Base-by-base conservation (phyloP, 164 flowering plant species). In the Annona squamosa region DNA sequence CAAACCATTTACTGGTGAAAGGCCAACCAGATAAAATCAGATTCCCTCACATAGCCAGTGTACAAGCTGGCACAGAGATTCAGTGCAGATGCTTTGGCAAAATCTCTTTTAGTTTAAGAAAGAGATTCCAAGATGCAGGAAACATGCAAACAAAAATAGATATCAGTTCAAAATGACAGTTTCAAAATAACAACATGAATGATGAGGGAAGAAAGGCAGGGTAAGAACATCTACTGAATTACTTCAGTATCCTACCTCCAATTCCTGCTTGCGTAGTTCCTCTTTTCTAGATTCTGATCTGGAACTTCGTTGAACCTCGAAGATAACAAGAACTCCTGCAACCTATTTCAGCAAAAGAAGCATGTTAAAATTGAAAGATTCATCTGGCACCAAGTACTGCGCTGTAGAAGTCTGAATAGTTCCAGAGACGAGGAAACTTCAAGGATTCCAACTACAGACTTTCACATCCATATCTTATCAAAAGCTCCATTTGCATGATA, bases 281-380 rank as follows among this genome's bases (percentile, higher is more conserved):
- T 93, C 98, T 78, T 93, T 93, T 76, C 86, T 82, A 72, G 93
- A 94, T 86, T 93, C 97, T 69, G 93, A 83, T 75, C 86, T 81
- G 57, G 93, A 65, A 82, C 85, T 90, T 85, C 98, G 85, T 83
- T 88, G 94, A 65, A 86, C 90, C 82, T 93, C 98, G 79, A 86
- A 89, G 65, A 90, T 79, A 42, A 93, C 81, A 71, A 84, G 87
- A 74, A 79, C 87, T 72, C 91, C 96, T 19, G 93, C 98, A 75
- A 93, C 97, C 98, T 93, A 70, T 66, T 69, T 48, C 65, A 18
- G 73, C 56, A 3, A 68, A 47, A 43, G 66, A 63, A 63, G 66
- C 66, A 63, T 63, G 42, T 63, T 17, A 37, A 42, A 12, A 37
- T 37, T 43, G 68, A 65, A 65, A 3, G 45, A 16, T 52, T 52